Percentiles rank a stretch among this genome's conserved stretches.
phyloP scores from a whole-genome alignment of 805 yeast genomes.

The Zygotorulaspora florentina region DNA sequence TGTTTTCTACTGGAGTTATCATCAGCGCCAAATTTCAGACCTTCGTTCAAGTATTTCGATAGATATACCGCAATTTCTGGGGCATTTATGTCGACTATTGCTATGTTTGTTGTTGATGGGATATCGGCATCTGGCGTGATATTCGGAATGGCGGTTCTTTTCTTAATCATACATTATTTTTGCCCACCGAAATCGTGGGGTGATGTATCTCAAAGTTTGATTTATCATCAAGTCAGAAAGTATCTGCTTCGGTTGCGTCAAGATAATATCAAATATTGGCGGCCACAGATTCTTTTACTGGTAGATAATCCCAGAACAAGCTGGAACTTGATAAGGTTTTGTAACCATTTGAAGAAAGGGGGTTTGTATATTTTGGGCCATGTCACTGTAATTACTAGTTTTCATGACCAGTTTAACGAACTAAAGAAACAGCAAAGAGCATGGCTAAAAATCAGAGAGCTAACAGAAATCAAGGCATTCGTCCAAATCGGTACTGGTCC shows the following conservation, averaged over 20 bases:
- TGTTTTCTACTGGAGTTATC: constrained; percentile 84
- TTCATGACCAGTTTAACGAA: constrained; percentile 63
- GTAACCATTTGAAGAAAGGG: constrained; percentile 93
- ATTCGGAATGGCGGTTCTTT: constrained; percentile 57
- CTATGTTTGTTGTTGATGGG: constrained; percentile 95
- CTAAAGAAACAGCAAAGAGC: constrained; percentile 68
- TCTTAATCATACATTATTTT: constrained; percentile 76
- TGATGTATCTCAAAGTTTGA: constrained; percentile 91
- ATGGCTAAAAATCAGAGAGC: constrained; percentile 80
- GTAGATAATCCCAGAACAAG: constrained; percentile 90
- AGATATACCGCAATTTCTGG: constrained; percentile 79
- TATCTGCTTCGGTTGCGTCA: constrained; percentile 71
- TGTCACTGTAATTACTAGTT: constrained; percentile 58
- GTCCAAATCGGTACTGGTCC: constrained; percentile 90
- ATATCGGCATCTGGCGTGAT: constrained; percentile 76
- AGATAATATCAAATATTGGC: constrained; percentile 96
- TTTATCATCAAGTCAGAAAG: constrained; percentile 94
- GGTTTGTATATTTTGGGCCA: constrained; percentile 92
- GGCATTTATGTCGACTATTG: constrained; percentile 59
- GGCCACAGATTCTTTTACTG: constrained; percentile 86
- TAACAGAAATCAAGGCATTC: constrained; percentile 81
- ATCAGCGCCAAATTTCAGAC: constrained; percentile 97
- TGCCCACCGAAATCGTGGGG: constrained; percentile 98
- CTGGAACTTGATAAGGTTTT: constrained; percentile 88
- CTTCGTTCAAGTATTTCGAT: constrained; percentile 85